phyloP scores from a whole-genome alignment of 139 green algal genomes.

The Coccomyxa sp. region DNA sequence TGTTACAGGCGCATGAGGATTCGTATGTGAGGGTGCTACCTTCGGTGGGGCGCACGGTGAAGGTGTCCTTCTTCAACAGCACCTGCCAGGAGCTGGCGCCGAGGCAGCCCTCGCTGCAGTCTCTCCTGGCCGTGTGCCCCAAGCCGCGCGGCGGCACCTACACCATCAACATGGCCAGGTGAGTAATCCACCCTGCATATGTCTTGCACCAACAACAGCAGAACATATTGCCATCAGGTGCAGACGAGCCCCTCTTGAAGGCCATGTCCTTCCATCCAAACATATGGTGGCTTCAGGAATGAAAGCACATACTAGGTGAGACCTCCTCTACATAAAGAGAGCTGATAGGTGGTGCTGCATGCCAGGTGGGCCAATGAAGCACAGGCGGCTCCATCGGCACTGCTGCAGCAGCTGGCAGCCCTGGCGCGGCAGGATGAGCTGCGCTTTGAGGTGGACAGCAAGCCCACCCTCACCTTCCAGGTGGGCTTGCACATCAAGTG shows the following conservation, averaged over 20 bases:
- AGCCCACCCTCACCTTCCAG: slow-evolving; percentile 39
- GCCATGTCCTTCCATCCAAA: background rate
- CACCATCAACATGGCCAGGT: background rate
- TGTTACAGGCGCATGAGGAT: background rate
- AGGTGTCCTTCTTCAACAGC: background rate
- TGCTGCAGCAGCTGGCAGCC: slow-evolving; percentile 38
- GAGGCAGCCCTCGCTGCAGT: background rate
- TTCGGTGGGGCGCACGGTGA: background rate
- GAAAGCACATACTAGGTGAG: background rate
- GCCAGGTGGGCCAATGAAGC: background rate
- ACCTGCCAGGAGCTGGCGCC: background rate
- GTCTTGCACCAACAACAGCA: too few relatives aligned
- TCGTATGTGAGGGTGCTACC: slow-evolving; percentile 4
- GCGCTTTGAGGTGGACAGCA: slow-evolving; percentile 48
- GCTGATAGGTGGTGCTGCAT: background rate
- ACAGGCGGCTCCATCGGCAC: background rate
- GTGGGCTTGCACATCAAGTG: background rate
- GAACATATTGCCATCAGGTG: background rate
- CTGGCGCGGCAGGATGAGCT: slow-evolving; percentile 53
- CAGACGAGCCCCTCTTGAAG: background rate
- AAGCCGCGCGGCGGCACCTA: background rate
- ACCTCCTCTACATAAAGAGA: background rate
- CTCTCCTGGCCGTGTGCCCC: background rate
- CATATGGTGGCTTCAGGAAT: slow-evolving; percentile 8
- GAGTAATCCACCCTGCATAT: too few relatives aligned